Conservation (phyloP, 768 basidiomycete genomes). For the Amanita muscaria region DNA sequence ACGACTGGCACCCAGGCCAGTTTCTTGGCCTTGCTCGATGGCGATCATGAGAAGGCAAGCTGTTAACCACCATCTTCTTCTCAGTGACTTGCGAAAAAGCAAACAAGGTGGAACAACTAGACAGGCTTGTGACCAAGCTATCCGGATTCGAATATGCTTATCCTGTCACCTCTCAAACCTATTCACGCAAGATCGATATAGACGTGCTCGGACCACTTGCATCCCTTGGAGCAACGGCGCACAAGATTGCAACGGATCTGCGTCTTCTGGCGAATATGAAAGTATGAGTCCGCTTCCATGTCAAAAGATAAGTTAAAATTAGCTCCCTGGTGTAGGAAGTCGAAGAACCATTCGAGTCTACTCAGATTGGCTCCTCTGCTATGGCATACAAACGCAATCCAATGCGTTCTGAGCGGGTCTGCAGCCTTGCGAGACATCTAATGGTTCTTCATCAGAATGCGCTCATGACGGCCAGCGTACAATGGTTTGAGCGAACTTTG, state of each 20-base stretch:
- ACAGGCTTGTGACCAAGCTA: conserved; percentile 81
- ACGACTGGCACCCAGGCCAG: conserved; percentile 98
- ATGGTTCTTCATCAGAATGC: conserved; percentile 96
- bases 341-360: conserved; percentile 98
- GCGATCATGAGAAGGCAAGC: conserved; percentile 84
- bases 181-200: conserved; percentile 94
- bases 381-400: conserved; percentile 99
- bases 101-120: conserved; percentile 75
- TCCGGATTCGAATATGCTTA: conserved; percentile 92
- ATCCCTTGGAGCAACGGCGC: conserved; percentile 87
- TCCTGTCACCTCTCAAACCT: conserved; percentile 97
- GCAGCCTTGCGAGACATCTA: conserved; percentile 90
- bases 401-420: conserved; percentile 97
- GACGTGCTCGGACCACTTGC: conserved; percentile 89
- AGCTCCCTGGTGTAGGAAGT: conserved; percentile 52
- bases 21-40: conserved; percentile 90
- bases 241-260: conserved; percentile 96
- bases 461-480: conserved; percentile 87
- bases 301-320: neutral
- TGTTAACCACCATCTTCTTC: neutral
- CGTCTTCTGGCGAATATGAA: conserved; percentile 92
- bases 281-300: conserved; percentile 23
- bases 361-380: conserved; percentile 93
- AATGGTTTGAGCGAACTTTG: conserved; percentile 98
- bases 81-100: neutral